phyloP scores from a whole-genome alignment of 257 asterid genomes.

The Haberlea rhodopensis region DNA sequence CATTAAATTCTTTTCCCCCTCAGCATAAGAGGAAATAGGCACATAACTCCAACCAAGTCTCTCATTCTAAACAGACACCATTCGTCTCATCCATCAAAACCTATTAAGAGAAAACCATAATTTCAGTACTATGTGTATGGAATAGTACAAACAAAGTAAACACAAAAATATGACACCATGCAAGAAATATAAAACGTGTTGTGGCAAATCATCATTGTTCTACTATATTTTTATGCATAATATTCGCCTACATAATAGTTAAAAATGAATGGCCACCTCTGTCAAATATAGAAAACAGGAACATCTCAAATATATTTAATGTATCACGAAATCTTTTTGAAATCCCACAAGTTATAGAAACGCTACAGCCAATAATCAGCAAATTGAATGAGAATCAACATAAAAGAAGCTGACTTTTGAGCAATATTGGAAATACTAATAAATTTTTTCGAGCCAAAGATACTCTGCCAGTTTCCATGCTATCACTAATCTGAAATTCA shows the following conservation, averaged over 20 bases:
- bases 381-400: not conserved
- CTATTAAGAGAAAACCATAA: conserved; percentile 27
- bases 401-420: too few relatives aligned
- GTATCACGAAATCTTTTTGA: not conserved
- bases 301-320: conserved; percentile 1
- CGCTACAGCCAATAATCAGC: not conserved
- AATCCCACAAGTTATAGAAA: conserved; percentile 15
- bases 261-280: not conserved
- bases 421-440: not conserved
- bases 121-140: not conserved
- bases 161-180: not conserved
- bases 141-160: conserved; percentile 5
- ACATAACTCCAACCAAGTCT: conserved; percentile 24
- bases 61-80: conserved; percentile 39
- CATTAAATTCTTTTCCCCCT: conserved; percentile 45
- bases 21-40: conserved; percentile 36
- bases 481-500: not conserved
- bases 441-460: not conserved
- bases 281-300: conserved; percentile 3
- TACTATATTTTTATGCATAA: not conserved
- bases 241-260: not conserved
- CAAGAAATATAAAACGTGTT: not conserved
- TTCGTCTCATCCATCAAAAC: conserved; percentile 36
- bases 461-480: not conserved
- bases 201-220: not conserved